Evolutionary conservation across 768 basidiomycete genomes (phyloP).

Genomic region (Rhodotorula toruloides): DNA sequence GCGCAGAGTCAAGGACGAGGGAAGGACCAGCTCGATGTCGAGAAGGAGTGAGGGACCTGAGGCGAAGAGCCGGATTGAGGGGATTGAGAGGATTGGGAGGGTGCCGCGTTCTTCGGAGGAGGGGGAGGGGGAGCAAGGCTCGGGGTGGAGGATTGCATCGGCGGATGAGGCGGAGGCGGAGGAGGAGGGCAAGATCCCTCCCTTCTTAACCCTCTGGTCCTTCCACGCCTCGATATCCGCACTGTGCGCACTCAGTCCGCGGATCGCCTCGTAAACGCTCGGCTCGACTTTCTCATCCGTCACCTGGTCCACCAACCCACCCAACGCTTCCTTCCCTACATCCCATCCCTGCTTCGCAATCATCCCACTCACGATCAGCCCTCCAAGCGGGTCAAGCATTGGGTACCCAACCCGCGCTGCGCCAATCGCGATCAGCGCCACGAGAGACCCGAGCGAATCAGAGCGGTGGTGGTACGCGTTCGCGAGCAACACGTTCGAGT

Average conservation of each 20-base stretch:
- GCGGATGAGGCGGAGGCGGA: not conserved
- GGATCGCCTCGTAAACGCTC: not conserved
- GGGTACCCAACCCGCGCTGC: constrained; percentile 70
- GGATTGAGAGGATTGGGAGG: constrained; percentile 39
- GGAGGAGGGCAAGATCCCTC: too few relatives aligned
- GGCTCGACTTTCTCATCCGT: not conserved
- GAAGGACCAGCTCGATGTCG: constrained; percentile 71
- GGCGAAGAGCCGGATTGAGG: constrained; percentile 63
- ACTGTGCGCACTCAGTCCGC: not conserved
- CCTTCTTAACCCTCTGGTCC: too few relatives aligned
- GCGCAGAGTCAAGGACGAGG: constrained; percentile 55
- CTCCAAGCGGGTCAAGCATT: constrained; percentile 87
- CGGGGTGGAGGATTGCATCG: not conserved
- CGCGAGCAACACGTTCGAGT: constrained; percentile 84
- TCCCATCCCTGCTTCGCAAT: constrained; percentile 43
- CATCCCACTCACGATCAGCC: constrained; percentile 50
- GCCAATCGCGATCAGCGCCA: constrained; percentile 80
- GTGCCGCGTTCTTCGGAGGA: too few relatives aligned
- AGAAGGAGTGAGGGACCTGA: constrained; percentile 77
- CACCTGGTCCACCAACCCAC: constrained; percentile 33
- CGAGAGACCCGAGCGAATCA: constrained; percentile 86
- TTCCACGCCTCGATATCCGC: not conserved
- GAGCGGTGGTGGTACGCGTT: constrained; percentile 97
- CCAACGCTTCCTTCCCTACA: constrained; percentile 38
- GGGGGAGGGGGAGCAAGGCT: too few relatives aligned